Evolutionary conservation across 345 rosid genomes (phyloP), one percentile per base, ranked within the genome.

Genomic region (Populus pruinosa): DNA sequence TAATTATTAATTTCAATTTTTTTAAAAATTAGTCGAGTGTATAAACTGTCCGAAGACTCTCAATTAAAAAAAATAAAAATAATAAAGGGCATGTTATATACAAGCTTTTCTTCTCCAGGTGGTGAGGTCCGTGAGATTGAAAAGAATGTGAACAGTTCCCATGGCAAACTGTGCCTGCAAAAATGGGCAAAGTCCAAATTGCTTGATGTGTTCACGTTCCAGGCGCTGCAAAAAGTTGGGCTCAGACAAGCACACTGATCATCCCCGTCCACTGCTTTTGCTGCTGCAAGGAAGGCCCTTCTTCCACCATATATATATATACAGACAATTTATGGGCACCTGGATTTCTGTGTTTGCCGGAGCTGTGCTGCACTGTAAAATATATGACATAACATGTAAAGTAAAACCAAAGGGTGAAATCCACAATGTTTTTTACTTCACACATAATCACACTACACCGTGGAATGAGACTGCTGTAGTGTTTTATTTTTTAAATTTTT

Each of bases 231-330:
- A 39, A 66, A 67, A 5, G 72, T 11, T n/a, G 17, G 13, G 0
- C 38, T 29, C 41, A 33, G 8, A 8, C 64, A 1, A 8, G 2
- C 64, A 2, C 66, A 20, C 27, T 56, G 73, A 55, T 55, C 67
- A 59, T 41, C 79, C 79, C 79, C 56, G 33, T 71, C 80, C 81
- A 72, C 81, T 78, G 3, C 71, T 78, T 77, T 64, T 31, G 21
- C 11, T n/a, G 1, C 65, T 23, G 61, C 1, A 20, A 12, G 63
- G 20, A 71, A 29, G 6, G 33, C 2, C 33, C 33, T 31, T 31
- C 33, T 31, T 27, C 29, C 29, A 27, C 29, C 31, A 29, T 1
- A 29, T 2, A 13, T 55, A 31, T 11, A 6, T 31, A 31, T 31
- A 2, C 3, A 31, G 49, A 56, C 76, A 12, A 72, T 17, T 21